Evolutionary conservation across 805 yeast genomes (phyloP).

Genomic region (Saccharomyces jurei): DNA sequence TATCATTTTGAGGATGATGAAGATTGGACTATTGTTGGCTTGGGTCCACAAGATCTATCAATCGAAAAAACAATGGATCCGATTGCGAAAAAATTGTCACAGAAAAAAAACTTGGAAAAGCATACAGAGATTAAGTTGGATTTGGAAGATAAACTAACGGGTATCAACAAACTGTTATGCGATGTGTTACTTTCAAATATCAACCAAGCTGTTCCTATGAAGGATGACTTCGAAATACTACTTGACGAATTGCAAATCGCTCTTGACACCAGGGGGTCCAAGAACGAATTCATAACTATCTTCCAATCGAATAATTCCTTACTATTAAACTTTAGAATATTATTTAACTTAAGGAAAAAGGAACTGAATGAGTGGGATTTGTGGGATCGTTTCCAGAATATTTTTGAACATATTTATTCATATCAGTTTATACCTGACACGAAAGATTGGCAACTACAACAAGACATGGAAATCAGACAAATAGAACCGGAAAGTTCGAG

Average conservation of each 20-base stretch:
- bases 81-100: constrained; percentile 22
- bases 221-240: constrained; percentile 19
- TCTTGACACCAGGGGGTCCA: constrained; percentile 17
- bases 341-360: constrained; percentile 20
- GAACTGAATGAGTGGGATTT: constrained; percentile 17
- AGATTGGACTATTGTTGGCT: constrained; percentile 27
- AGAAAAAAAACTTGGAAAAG: constrained; percentile 22
- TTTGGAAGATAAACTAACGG: constrained; percentile 18
- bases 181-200: constrained; percentile 3
- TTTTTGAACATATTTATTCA: constrained; percentile 18
- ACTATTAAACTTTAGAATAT: constrained; percentile 18
- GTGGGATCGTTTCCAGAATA: constrained; percentile 17
- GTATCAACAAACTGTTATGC: constrained; percentile 18
- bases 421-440: constrained; percentile 16
- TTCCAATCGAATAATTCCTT: constrained; percentile 24
- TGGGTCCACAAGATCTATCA: constrained; percentile 28
- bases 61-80: constrained; percentile 13
- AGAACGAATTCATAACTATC: constrained; percentile 21
- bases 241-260: constrained; percentile 25
- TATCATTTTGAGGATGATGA: constrained; percentile 29
- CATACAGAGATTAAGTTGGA: constrained; percentile 25
- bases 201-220: background rate
- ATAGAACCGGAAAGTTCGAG: background rate
- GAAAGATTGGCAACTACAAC: constrained; percentile 10
- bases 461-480: background rate